Evolutionary conservation across 164 flowering plant species (phyloP).

Genomic region (Vitis amurensis): DNA sequence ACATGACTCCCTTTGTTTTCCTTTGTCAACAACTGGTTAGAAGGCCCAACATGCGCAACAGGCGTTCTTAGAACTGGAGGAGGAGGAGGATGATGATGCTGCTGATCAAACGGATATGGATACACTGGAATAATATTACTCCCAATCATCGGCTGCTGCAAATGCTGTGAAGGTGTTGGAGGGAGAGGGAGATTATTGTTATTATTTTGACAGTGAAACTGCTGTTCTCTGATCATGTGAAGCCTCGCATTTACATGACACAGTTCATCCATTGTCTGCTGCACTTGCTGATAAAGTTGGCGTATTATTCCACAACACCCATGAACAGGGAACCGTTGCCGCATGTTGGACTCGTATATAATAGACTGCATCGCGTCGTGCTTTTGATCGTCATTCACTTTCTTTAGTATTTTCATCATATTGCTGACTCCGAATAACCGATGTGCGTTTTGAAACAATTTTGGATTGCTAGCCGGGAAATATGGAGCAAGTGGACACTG

Average conservation of each 20-base stretch:
- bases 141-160: not conserved
- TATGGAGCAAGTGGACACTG: constrained; percentile 32
- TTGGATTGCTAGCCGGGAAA: constrained; percentile 27
- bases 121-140: not conserved
- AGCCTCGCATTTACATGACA: constrained; percentile 1
- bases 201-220: too few species aligned
- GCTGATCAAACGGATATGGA: not conserved
- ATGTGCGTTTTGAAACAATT: constrained; percentile 30
- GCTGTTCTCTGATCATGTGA: not conserved
- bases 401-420: constrained; percentile 22
- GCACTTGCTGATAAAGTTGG: not conserved
- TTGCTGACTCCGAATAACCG: constrained; percentile 36
- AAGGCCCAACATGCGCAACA: too few species aligned
- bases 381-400: not conserved
- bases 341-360: constrained; percentile 20
- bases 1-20: too few species aligned
- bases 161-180: too few species aligned
- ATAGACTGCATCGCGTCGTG: constrained; percentile 22
- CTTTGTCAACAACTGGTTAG: too few species aligned
- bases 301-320: constrained; percentile 19
- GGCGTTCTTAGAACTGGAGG: too few species aligned
- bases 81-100: not conserved
- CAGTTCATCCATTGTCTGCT: not conserved
- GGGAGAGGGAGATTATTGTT: too few species aligned
- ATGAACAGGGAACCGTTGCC: constrained; percentile 10